Conservation (phyloP, 2,329 filamentous ascomycete species). For the Xylariaceae sp. region DNA sequence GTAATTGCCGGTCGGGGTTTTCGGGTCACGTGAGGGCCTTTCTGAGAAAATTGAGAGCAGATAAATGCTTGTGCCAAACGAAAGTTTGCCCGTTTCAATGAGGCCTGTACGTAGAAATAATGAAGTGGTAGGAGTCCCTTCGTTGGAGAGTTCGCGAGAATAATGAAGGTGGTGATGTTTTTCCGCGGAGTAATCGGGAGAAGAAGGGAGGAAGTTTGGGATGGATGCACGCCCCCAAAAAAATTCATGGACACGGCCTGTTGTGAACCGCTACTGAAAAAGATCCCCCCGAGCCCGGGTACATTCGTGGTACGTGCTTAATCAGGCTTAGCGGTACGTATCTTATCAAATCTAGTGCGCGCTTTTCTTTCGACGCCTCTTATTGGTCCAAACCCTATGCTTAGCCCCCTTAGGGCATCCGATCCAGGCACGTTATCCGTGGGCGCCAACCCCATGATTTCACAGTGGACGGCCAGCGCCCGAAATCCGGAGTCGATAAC, state of each 20-base stretch:
- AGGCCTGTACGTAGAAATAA: conserved; percentile 3
- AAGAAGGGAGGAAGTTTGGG: background rate
- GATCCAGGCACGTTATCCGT: too few relatives aligned
- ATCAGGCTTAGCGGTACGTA: too few relatives aligned
- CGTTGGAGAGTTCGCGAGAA: conserved; percentile 3
- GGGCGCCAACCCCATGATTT: too few relatives aligned
- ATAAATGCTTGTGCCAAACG: background rate
- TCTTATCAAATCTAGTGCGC: too few relatives aligned
- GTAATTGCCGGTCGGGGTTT: too few relatives aligned
- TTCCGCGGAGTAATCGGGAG: conserved; percentile 3
- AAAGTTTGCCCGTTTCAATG: background rate
- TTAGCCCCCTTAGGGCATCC: too few relatives aligned
- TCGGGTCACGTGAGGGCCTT: background rate
- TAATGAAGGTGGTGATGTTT: conserved; percentile 10
- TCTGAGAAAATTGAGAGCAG: background rate
- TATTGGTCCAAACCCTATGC: too few relatives aligned
- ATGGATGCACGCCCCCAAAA: conserved; percentile 11
- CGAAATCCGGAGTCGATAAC: too few relatives aligned
- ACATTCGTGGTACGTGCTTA: too few relatives aligned
- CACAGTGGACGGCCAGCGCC: too few relatives aligned
- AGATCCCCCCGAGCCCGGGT: background rate
- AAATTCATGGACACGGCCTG: conserved; percentile 15
- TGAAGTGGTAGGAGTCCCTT: background rate
- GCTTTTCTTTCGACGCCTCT: too few relatives aligned
- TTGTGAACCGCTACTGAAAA: background rate